Evolutionary conservation across 2,329 filamentous ascomycete species (phyloP).

Genomic region (Bipolaris bicolor): DNA sequence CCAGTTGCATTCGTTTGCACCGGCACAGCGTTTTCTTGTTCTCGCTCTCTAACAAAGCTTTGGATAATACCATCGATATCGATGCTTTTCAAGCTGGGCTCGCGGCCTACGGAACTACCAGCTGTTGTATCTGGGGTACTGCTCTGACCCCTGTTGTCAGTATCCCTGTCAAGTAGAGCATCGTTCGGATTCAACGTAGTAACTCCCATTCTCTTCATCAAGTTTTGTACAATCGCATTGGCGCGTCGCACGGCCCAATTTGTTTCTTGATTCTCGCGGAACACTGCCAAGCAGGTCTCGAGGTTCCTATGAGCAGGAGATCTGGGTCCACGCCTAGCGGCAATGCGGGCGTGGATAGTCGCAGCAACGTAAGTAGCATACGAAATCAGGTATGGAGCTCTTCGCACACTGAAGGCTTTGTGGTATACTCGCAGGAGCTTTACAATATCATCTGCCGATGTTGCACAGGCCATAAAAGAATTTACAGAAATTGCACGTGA

Average conservation of each 20-base stretch:
- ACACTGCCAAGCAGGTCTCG: constrained; percentile 55
- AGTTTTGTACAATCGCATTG: constrained; percentile 52
- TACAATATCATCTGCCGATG: constrained; percentile 56
- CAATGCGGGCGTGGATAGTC: constrained; percentile 60
- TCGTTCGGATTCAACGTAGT: constrained; percentile 21
- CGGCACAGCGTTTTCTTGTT: constrained; percentile 9
- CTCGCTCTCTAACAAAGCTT: constrained; percentile 49
- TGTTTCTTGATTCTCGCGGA: constrained; percentile 58
- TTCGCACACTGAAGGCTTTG: constrained; percentile 52
- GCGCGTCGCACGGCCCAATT: constrained; percentile 59
- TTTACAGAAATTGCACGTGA: constrained; percentile 50
- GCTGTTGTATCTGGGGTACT: constrained; percentile 15
- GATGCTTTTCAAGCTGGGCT: constrained; percentile 40
- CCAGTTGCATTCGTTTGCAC: neutral
- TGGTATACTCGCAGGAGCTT: constrained; percentile 55
- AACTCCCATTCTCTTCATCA: constrained; percentile 55
- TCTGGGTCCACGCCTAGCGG: constrained; percentile 51
- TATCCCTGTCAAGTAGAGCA: constrained; percentile 24
- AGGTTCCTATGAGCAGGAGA: constrained; percentile 47
- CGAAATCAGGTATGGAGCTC: constrained; percentile 60
- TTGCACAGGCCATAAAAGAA: constrained; percentile 54
- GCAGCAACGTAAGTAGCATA: constrained; percentile 64
- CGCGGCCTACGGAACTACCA: constrained; percentile 18
- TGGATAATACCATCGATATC: constrained; percentile 53
- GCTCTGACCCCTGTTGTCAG: constrained; percentile 1